Percentiles rank a stretch among this genome's conserved stretches.
Conservation (phyloP, 208 protist genomes). For the Trichomonas vaginalis region DNA sequence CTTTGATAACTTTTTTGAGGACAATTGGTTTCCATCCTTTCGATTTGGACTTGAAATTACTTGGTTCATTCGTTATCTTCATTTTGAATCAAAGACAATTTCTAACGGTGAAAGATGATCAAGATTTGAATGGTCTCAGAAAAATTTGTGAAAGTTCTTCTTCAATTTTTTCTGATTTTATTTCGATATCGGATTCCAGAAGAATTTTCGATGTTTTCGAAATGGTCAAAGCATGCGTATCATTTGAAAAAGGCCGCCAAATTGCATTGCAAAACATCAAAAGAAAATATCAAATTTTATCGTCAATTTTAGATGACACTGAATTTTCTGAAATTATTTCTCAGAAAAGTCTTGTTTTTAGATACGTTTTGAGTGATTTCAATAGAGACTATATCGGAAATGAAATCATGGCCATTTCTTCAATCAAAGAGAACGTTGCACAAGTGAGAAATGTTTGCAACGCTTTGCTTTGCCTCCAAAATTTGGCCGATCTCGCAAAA, state of each 20-base stretch:
- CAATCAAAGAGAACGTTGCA: no score
- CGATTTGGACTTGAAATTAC: neutral
- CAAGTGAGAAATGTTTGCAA: neutral
- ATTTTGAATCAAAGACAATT: neutral
- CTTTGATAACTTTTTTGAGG: neutral
- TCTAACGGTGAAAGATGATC: neutral
- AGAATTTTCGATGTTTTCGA: neutral
- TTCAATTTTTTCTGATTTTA: neutral
- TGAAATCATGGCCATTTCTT: neutral
- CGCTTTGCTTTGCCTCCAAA: neutral
- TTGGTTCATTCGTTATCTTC: neutral
- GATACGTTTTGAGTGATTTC: neutral
- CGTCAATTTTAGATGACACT: neutral
- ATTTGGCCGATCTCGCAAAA: neutral
- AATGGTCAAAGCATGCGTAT: neutral
- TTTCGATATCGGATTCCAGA: neutral
- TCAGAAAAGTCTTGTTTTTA: neutral
- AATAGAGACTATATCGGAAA: neutral
- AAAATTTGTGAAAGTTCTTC: neutral
- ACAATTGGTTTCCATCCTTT: neutral
- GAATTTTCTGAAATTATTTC: neutral
- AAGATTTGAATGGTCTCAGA: neutral
- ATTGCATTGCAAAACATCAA: neutral
- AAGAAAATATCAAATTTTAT: neutral
- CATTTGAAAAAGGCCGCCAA: no score